Percentiles rank a stretch among this genome's conserved stretches.
These are phyloP conservation scores for Nakazawaea pomicola DNA, from an alignment of 805 yeast genomes.

Conservation along the genomic window DNA sequence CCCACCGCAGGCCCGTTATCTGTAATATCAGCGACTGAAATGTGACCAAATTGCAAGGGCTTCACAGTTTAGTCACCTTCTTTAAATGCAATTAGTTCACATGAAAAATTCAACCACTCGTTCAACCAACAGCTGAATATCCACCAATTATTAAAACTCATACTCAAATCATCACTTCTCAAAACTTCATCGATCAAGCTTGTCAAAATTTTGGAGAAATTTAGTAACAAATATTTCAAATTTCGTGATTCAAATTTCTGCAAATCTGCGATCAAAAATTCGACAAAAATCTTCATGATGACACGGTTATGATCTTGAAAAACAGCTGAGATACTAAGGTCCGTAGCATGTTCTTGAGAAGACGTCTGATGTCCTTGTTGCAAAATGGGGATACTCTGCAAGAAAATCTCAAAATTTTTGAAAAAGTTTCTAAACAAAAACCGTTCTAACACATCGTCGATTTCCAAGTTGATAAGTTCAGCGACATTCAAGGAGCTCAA, in stretches of 20 bases:
- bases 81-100: conserved; percentile 10
- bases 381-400: background rate
- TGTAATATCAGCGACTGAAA: too few relatives aligned
- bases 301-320: background rate
- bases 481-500: background rate
- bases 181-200: conserved; percentile 11
- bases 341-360: background rate
- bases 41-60: too few relatives aligned
- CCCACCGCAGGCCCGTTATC: too few relatives aligned
- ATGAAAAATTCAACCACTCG: conserved; percentile 11
- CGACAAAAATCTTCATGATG: conserved; percentile 7
- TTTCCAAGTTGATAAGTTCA: conserved; percentile 8
- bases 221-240: background rate
- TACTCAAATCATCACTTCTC: conserved; percentile 1
- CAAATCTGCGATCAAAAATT: conserved; percentile 5
- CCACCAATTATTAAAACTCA: conserved; percentile 13
- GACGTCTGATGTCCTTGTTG: too few relatives aligned
- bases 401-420: conserved; percentile 7
- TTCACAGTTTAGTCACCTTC: background rate
- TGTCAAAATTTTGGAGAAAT: conserved; percentile 7
- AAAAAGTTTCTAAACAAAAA: conserved; percentile 1
- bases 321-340: background rate
- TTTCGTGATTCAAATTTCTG: conserved; percentile 2
- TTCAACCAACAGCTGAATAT: conserved; percentile 11
- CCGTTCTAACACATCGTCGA: conserved; percentile 8